phyloP scores from a whole-genome alignment of 768 basidiomycete species.

The Leccinum rimulosum region DNA sequence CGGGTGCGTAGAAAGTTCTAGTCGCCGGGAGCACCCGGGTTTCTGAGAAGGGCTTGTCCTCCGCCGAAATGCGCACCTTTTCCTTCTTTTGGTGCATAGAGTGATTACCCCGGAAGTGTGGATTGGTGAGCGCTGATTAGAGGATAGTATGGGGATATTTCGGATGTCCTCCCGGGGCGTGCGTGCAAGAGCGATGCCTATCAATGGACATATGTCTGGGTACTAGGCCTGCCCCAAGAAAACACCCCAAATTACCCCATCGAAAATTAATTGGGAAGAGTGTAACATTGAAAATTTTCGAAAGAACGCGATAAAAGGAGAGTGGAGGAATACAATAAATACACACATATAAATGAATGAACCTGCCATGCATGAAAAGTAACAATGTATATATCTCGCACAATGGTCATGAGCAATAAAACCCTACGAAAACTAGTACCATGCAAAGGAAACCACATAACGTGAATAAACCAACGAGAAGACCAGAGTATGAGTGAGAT shows the following conservation, averaged over 20 bases:
- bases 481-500: constrained; percentile 1
- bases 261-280: not conserved
- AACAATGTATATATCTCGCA: constrained; percentile 8
- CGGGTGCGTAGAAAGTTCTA: not conserved
- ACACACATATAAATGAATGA: constrained; percentile 1
- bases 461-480: not conserved
- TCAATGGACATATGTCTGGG: not conserved
- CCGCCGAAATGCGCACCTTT: not conserved
- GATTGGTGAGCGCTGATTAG: not conserved
- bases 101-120: too few species aligned
- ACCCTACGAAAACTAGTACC: not conserved
- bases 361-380: constrained; percentile 1
- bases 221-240: not conserved
- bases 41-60: not conserved
- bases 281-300: not conserved
- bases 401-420: not conserved
- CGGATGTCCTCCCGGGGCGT: not conserved
- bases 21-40: not conserved
- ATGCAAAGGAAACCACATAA: not conserved
- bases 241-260: constrained; percentile 1
- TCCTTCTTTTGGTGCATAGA: not conserved
- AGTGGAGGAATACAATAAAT: constrained; percentile 2
- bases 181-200: not conserved
- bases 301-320: not conserved
- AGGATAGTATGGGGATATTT: not conserved